Base-by-base conservation (phyloP, 2,329 filamentous ascomycete genomes). In the Arthrobotrys sinensis region DNA sequence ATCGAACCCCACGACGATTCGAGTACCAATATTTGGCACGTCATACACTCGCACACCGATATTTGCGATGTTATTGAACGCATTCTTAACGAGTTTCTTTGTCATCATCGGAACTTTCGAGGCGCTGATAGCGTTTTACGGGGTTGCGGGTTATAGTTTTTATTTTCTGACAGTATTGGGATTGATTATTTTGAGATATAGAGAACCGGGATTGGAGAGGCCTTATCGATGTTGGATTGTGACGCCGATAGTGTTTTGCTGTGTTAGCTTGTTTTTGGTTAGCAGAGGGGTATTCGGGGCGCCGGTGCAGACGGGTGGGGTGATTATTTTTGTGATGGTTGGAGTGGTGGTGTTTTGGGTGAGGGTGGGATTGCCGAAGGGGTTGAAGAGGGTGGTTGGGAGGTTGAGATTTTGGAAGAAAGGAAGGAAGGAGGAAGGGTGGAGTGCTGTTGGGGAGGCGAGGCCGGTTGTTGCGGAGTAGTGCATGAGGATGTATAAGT, bases 231-330 rank as follows among this genome's bases (percentile, higher is more conserved):
- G 94, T 2, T 99, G 95, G 96, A 97, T 99, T 82, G 92, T 91
- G 0, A 99, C 96, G 1, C 96, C 96, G 10, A 95, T 99, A 80
- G 95, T 97, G 71, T 99, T 99, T 84, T 99, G 96, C 88, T 99
- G 96, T 83, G 96, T 99, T 45, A 97, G 93, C 83, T 85, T 99
- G 80, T 99, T 99, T 83, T 85, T 99, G 80, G 88, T 99, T 48
- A 94, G 91, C 82, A 88, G 96, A 63, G 94, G 94, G 2, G 90
- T 98, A 12, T 96, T 99, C 83, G 92, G 94, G 12, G 91, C 97
- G 85, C 96, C 96, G 3, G 82, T 97, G 64, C 94, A 99, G 87
- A 97, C 95, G 0, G 83, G 97, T 24, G 89, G 95, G 21, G 96
- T 99, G 6, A 86, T 97, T 4, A 91, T 86, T 0, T 99, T 98